These are phyloP conservation scores for Aspergillus thermomutatus DNA, from an alignment of 2,329 filamentous ascomycete species.

Conservation along the genomic window DNA sequence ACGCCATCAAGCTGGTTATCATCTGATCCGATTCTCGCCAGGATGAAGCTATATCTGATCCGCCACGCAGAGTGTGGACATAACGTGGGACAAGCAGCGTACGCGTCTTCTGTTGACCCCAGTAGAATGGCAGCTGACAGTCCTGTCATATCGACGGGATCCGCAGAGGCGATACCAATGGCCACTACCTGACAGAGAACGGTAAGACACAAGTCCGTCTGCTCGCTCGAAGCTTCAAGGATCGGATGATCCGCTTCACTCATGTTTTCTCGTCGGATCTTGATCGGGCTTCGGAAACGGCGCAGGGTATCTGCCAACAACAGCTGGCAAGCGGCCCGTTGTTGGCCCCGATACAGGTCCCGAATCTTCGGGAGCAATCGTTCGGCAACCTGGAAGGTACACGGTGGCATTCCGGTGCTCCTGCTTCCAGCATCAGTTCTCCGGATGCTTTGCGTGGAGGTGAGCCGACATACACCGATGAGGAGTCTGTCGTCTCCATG, in stretches of 20 bases:
- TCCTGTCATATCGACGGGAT: conserved; percentile 1
- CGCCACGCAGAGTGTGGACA: conserved; percentile 88
- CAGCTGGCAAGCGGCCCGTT: conserved; percentile 3
- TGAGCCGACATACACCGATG: conserved; percentile 50
- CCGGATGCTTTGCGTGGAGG: conserved; percentile 20
- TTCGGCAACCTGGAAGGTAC: conserved; percentile 38
- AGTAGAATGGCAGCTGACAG: not conserved
- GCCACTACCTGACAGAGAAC: conserved; percentile 76
- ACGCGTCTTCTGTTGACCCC: conserved; percentile 4
- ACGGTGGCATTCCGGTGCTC: conserved; percentile 21
- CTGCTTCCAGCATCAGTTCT: conserved; percentile 10
- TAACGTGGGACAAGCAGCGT: conserved; percentile 63
- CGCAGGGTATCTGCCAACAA: conserved; percentile 20
- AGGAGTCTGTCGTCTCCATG: conserved; percentile 69
- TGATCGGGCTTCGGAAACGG: conserved; percentile 60
- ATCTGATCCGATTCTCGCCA: not conserved
- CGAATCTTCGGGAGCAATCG: conserved; percentile 35
- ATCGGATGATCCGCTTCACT: conserved; percentile 61
- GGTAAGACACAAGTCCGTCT: conserved; percentile 74
- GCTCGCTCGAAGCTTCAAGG: conserved; percentile 65
- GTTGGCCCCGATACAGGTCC: conserved; percentile 10
- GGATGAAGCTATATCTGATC: conserved; percentile 69
- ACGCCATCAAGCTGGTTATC: not conserved
- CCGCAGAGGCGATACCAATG: conserved; percentile 68
- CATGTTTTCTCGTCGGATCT: conserved; percentile 76